Evolutionary conservation across 441 rosid species (phyloP).

Genomic region (Gossypium laxum): DNA sequence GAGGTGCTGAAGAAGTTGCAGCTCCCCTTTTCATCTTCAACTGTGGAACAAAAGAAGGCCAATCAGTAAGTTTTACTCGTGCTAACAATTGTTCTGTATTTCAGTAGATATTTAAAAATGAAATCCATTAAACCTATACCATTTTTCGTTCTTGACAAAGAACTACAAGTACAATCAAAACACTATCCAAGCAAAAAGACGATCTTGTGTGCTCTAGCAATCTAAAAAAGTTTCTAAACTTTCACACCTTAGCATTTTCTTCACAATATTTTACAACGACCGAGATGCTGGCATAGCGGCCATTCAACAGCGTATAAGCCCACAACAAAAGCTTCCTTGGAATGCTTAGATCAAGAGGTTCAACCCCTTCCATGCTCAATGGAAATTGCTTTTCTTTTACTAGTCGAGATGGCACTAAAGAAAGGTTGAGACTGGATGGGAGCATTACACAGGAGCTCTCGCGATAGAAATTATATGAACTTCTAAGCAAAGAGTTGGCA

Average conservation of each 20-base stretch:
- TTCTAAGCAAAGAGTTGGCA: slow-evolving; percentile 64
- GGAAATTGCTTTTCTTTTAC: slow-evolving; percentile 36
- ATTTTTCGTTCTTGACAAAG: background rate
- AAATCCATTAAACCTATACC: background rate
- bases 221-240: background rate
- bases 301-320: slow-evolving; percentile 72
- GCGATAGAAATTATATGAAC: slow-evolving; percentile 70
- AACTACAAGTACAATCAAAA: background rate
- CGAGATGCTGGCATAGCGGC: slow-evolving; percentile 66
- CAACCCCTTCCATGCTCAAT: slow-evolving; percentile 56
- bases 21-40: slow-evolving; percentile 66
- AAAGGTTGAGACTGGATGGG: slow-evolving; percentile 60
- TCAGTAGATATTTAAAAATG: background rate
- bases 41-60: slow-evolving; percentile 32
- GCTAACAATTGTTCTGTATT: background rate
- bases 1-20: slow-evolving; percentile 27
- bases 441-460: slow-evolving; percentile 66
- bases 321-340: slow-evolving; percentile 92
- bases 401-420: slow-evolving; percentile 42
- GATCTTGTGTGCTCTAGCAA: background rate
- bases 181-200: background rate
- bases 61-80: slow-evolving; percentile 1
- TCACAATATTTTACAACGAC: slow-evolving; percentile 75
- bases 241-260: slow-evolving; percentile 73
- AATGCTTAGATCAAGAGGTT: slow-evolving; percentile 69